Base-by-base conservation (phyloP, 2,329 filamentous ascomycete genomes). In the Apiospora phragmitis region DNA sequence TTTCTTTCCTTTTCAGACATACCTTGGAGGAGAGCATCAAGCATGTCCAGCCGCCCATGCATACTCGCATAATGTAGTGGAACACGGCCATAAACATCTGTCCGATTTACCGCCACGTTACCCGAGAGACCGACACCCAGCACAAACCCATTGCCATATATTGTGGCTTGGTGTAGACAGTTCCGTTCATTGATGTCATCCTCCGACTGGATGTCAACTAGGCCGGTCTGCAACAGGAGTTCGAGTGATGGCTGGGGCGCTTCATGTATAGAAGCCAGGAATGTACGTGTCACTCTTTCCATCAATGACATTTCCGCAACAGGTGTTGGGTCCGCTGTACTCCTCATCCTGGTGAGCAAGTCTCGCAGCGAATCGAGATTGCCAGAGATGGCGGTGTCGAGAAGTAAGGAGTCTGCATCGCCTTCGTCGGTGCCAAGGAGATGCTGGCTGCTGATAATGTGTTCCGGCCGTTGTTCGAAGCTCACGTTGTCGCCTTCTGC, bases 161-260 rank as follows among this genome's bases (percentile, higher is more conserved):
- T 98, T 0, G 95, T 92, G n/a, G 96, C 94, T 82, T 98, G 96
- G 77, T 99, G 96, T 65, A 99, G 86, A 78, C 95, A 97, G 77
- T 98, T 99, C 51, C 96, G 89, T 83, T 98, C 95, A 77, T 98
- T 99, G 80, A 99, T 98, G 77, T 98, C 95, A 79, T 99, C 96
- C 76, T 97, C 94, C 0, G 94, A 96, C 77, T 94, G 91, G n/a
- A 98, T 88, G 80, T 98, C 92, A 43, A 99, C 93, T 32, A 96
- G 84, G 0, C 90, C 90, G 2, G 95, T 97, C 67, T 93, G 90
- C 35, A 98, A 85, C 35, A 99, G 87, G 7, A 94, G 85, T 71
- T 90, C 88, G 26, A 98, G 85, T 11, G 95, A 91, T 38, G 92
- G 89, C 73, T 92, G 88, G 0, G 94, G 92, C 4, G 93, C 95